Conservation (phyloP, 306 rosid species). For the Ochetophila trinervis region DNA sequence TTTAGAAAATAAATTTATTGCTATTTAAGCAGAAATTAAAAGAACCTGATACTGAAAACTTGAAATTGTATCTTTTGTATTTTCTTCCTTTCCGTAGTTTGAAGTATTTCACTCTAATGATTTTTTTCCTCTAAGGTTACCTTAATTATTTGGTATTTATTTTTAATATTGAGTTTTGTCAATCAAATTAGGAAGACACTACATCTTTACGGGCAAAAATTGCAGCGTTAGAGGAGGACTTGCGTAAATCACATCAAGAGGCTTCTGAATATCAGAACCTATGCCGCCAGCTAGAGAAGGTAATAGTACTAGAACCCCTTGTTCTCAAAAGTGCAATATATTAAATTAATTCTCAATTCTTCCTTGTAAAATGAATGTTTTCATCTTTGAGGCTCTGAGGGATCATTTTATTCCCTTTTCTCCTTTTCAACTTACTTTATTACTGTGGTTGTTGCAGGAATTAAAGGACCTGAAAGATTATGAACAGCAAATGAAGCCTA, state of each 20-base stretch:
- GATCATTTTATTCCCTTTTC: slow-evolving; percentile 16
- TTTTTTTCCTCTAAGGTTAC: slow-evolving; percentile 20
- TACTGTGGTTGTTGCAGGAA: slow-evolving; percentile 57
- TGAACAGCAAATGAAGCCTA: slow-evolving; percentile 89
- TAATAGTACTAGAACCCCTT: slow-evolving; percentile 20
- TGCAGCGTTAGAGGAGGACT: slow-evolving; percentile 74
- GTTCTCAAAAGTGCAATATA: slow-evolving; percentile 4
- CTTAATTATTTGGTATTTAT: slow-evolving; percentile 7
- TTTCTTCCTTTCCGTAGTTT: not conserved
- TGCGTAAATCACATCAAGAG: slow-evolving; percentile 71
- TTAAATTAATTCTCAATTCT: not conserved
- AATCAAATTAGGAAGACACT: slow-evolving; percentile 66
- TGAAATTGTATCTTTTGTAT: slow-evolving; percentile 11
- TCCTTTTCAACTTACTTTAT: slow-evolving; percentile 19
- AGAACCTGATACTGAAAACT: slow-evolving; percentile 7
- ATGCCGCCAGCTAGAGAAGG: slow-evolving; percentile 67
- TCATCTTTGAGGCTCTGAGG: slow-evolving; percentile 1
- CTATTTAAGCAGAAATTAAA: slow-evolving; percentile 12
- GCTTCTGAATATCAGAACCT: slow-evolving; percentile 55
- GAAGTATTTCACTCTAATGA: not conserved
- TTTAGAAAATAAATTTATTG: slow-evolving; percentile 8
- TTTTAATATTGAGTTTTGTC: slow-evolving; percentile 14
- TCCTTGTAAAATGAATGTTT: not conserved
- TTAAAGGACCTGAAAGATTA: slow-evolving; percentile 73
- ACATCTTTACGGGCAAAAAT: slow-evolving; percentile 64